Conservation (phyloP, 2,329 filamentous ascomycete species). For the Paramyrothecium roridum region DNA sequence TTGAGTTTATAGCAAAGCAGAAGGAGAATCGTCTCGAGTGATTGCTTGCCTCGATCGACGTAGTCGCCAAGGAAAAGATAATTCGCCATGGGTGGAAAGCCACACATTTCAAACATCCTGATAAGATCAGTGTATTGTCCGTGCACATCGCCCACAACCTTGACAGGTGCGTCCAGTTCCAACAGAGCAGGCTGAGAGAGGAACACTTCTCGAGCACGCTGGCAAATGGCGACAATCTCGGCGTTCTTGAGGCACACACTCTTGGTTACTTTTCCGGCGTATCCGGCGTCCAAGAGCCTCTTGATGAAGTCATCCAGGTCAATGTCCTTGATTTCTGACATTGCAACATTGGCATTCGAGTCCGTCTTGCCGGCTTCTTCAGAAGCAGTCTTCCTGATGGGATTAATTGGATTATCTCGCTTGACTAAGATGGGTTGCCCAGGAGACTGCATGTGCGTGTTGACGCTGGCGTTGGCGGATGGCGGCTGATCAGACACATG, state of each 20-base stretch:
- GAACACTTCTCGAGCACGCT: conserved; percentile 83
- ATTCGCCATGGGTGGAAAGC: conserved; percentile 88
- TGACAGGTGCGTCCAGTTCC: conserved; percentile 91
- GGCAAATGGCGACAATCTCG: conserved; percentile 91
- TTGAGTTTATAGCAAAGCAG: conserved; percentile 96
- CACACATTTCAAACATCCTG: conserved; percentile 97
- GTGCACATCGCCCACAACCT: conserved; percentile 96
- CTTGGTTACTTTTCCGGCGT: conserved; percentile 96
- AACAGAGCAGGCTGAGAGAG: conserved; percentile 88
- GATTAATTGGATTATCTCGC: conserved; percentile 68
- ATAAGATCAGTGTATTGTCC: conserved; percentile 96
- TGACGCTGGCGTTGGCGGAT: conserved; percentile 57
- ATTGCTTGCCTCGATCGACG: conserved; percentile 94
- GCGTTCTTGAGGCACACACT: conserved; percentile 96
- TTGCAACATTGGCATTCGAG: conserved; percentile 61
- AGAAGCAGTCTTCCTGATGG: conserved; percentile 48
- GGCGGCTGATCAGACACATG: conserved; percentile 90
- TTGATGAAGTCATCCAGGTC: conserved; percentile 98
- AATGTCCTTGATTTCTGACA: conserved; percentile 86
- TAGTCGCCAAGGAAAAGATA: conserved; percentile 95
- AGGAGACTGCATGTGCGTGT: conserved; percentile 62
- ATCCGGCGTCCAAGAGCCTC: conserved; percentile 87
- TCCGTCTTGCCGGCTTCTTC: conserved; percentile 42
- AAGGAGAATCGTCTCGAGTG: conserved; percentile 88
- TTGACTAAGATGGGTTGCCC: conserved; percentile 89